Evolutionary conservation across 2,329 filamentous ascomycete species (phyloP).

Genomic region (Monilinia vaccinii-corymbosi): DNA sequence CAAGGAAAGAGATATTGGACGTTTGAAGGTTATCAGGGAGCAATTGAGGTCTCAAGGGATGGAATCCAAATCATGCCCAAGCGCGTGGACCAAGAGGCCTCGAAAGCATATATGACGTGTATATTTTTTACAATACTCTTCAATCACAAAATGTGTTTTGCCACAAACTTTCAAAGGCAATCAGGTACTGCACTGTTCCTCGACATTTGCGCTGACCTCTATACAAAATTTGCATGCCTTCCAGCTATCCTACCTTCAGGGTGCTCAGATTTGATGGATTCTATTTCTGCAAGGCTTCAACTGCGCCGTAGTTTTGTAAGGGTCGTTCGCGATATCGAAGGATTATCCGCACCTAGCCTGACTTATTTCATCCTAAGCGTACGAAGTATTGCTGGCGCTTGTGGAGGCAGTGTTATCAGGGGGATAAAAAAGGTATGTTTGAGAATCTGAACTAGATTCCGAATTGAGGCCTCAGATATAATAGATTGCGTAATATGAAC

Average conservation of each 20-base stretch:
- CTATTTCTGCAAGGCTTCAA: not conserved
- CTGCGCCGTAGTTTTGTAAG: not conserved
- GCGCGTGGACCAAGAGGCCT: not conserved
- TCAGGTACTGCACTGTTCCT: not conserved
- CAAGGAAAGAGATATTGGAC: constrained; percentile 60
- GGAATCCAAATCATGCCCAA: constrained; percentile 31
- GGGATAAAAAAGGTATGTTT: no score
- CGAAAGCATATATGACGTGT: not conserved
- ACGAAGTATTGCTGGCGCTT: no score
- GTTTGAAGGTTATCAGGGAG: constrained; percentile 71
- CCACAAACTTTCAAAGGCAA: not conserved
- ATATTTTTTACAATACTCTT: not conserved
- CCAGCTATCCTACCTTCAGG: not conserved
- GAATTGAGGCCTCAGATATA: no score
- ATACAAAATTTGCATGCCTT: not conserved
- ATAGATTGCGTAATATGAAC: no score
- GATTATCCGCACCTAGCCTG: no score
- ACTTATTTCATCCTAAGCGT: no score
- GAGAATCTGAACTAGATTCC: no score
- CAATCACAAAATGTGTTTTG: not conserved
- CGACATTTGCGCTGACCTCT: not conserved
- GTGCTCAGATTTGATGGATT: not conserved
- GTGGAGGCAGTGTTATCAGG: no score
- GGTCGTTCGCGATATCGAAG: no score
- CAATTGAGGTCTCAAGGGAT: constrained; percentile 56